These are phyloP conservation scores for Rasamsonia emersonii DNA, from an alignment of 2,329 filamentous ascomycete species.

Conservation along the genomic window DNA sequence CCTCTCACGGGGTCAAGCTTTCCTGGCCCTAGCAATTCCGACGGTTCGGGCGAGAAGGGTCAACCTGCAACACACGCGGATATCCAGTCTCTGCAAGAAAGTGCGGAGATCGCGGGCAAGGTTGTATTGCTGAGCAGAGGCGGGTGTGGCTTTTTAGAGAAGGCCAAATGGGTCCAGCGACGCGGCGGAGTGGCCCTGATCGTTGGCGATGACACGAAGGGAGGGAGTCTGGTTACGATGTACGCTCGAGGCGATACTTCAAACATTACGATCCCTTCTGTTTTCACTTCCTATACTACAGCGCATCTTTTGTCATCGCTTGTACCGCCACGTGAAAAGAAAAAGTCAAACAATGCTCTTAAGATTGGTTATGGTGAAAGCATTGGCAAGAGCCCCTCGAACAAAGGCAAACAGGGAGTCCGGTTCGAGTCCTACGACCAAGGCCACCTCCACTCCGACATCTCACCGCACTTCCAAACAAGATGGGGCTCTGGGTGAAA, in stretches of 20 bases:
- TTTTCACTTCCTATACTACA: constrained; percentile 92
- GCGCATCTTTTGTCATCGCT: constrained; percentile 86
- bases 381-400: constrained; percentile 15
- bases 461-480: constrained; percentile 15
- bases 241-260: constrained; percentile 95
- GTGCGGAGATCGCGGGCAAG: constrained; percentile 86
- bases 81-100: constrained; percentile 84
- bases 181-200: constrained; percentile 83
- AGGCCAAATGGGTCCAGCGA: constrained; percentile 93
- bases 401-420: too few species aligned
- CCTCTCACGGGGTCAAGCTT: constrained; percentile 38
- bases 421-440: too few species aligned
- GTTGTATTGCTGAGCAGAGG: constrained; percentile 85
- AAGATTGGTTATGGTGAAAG: constrained; percentile 47
- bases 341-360: constrained; percentile 52
- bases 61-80: constrained; percentile 59
- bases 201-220: constrained; percentile 85
- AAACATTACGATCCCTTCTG: constrained; percentile 84
- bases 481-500: constrained; percentile 9
- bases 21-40: constrained; percentile 24
- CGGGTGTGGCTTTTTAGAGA: constrained; percentile 92
- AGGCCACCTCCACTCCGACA: constrained; percentile 18
- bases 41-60: constrained; percentile 24
- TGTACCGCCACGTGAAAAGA: constrained; percentile 60
- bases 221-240: constrained; percentile 89